Evolutionary conservation across 2,329 filamentous ascomycete species (phyloP), one percentile per base, ranked within the genome.

Genomic region (Diaporthe sp.): DNA sequence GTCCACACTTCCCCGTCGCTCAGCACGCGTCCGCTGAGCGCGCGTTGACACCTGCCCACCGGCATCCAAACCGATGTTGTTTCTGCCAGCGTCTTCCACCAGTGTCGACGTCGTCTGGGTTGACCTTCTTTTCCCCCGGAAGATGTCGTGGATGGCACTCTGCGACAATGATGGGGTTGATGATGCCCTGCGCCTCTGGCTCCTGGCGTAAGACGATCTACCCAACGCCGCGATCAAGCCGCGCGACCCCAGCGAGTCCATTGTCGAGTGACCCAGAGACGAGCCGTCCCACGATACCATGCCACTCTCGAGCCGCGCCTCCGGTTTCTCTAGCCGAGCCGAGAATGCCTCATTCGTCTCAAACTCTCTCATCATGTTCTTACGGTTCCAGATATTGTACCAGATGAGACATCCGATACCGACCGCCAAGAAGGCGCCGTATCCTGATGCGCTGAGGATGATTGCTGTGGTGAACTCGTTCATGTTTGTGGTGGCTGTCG

Each of bases 311-410:
- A 49, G 61, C 10, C 42, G n/a, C 22, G 37, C 22, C 34, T 57
- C 46, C 13, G 46, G 34, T 6, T 65, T 62, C 12, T 42, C 60
- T 12, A 65, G 25, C 19, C 10, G 8, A 42, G 34, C 34, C 25
- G 51, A 65, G 19, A 46, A 44, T 39, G 39, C 71, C 9, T 65
- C 46, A 8, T 61, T 15, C 1, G 58, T 49, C 25, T 62, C 34
- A 22, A 58, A 46, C 13, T 73, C 19, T 19, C 15, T 51, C 37
- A 22, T 37, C 71, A 55, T 73, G n/a, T 65, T 62, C n/a, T 37
- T 65, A 17, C 62, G 71, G 51, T 76, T 75, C 73, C 75, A 76
- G 19, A 58, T 51, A 37, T 76, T 76, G 61, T 76, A 75, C n/a
- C 31, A 31, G n/a, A 75, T n/a, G 4, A 76, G 55, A 19, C 37